phyloP scores from a whole-genome alignment of 257 asterid species.

The Agastache rugosa region DNA sequence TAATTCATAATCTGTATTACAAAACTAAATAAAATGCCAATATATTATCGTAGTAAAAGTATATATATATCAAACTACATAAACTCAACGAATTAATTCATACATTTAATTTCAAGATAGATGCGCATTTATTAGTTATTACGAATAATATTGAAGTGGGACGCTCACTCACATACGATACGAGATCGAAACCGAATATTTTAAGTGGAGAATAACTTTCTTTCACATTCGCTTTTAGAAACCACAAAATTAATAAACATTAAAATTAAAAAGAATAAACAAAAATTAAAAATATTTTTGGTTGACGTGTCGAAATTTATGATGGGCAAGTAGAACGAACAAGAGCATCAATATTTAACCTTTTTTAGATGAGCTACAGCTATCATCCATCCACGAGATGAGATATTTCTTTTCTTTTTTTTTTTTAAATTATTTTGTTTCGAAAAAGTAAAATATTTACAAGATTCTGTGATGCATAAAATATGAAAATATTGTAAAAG shows the following conservation, averaged over 20 bases:
- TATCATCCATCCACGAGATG: background rate
- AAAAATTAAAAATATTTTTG: background rate
- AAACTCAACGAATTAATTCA: too few species aligned
- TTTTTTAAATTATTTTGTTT: too few species aligned
- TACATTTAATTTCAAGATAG: too few species aligned
- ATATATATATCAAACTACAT: too few species aligned
- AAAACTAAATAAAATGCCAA: too few species aligned
- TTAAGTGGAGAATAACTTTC: slow-evolving; percentile 28
- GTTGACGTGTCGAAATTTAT: background rate
- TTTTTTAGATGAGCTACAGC: background rate
- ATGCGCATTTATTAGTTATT: background rate
- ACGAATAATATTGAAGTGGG: background rate
- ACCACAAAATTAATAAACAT: background rate
- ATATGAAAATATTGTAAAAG: too few species aligned
- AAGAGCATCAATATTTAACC: background rate
- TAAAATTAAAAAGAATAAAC: too few species aligned
- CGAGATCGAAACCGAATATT: slow-evolving; percentile 7
- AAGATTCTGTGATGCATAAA: too few species aligned
- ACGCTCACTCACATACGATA: background rate
- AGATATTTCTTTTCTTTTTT: too few species aligned
- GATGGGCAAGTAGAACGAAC: background rate
- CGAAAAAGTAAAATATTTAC: too few species aligned
- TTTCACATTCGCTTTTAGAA: background rate
- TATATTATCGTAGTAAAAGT: too few species aligned
- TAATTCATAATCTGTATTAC: too few species aligned